Evolutionary conservation across 1,139 yeast genomes (phyloP).

Genomic region (Yamadazyma sp.): DNA sequence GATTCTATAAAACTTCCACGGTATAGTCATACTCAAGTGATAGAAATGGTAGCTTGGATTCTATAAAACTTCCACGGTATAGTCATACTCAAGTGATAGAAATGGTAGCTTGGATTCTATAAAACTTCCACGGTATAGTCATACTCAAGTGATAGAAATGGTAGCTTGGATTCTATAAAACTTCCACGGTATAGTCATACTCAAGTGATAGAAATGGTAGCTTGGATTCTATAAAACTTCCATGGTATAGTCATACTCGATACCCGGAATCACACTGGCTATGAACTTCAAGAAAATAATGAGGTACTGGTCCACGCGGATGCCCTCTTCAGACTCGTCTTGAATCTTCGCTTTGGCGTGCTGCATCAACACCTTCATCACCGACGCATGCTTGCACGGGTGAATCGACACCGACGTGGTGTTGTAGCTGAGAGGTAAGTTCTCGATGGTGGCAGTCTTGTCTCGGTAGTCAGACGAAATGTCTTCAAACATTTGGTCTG

Average conservation of each 20-base stretch:
- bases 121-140: too few relatives aligned
- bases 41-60: too few relatives aligned
- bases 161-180: too few relatives aligned
- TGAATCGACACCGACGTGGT: conserved; percentile 89
- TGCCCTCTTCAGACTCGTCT: conserved; percentile 43
- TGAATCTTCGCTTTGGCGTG: conserved; percentile 23
- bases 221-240: too few relatives aligned
- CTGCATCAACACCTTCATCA: conserved; percentile 85
- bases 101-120: too few relatives aligned
- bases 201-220: too few relatives aligned
- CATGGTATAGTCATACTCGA: conserved; percentile 96
- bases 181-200: too few relatives aligned
- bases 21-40: too few relatives aligned
- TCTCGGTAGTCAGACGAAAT: conserved; percentile 88
- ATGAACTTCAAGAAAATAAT: conserved; percentile 88
- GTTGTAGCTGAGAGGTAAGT: conserved; percentile 77
- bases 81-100: too few relatives aligned
- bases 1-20: too few relatives aligned
- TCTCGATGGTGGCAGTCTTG: conserved; percentile 95
- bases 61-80: too few relatives aligned
- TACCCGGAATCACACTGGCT: conserved; percentile 96
- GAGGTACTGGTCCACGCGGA: conserved; percentile 88
- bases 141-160: too few relatives aligned
- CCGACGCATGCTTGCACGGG: conserved; percentile 94
- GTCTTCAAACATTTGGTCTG: conserved; percentile 92